Conservation (phyloP, 1,139 yeast species). For the Scheffersomyces titani region DNA sequence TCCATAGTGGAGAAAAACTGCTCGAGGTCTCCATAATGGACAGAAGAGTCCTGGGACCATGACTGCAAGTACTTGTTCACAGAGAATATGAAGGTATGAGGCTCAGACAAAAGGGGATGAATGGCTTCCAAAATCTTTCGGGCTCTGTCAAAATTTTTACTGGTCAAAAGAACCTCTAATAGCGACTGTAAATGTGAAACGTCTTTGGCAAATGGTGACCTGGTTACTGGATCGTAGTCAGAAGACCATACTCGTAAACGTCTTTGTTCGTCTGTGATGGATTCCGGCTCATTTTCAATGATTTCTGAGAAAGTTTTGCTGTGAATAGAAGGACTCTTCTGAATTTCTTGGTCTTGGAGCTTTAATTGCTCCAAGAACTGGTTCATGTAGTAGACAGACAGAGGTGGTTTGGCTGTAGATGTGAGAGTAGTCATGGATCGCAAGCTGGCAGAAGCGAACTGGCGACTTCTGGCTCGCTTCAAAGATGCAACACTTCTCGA, state of each 20-base stretch:
- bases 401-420: neutral
- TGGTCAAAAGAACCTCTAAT: slow-evolving; percentile 75
- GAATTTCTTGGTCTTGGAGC: slow-evolving; percentile 7
- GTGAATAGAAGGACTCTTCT: slow-evolving; percentile 12
- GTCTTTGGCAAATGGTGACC: slow-evolving; percentile 55
- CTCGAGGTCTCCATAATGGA: slow-evolving; percentile 28
- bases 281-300: slow-evolving; percentile 12
- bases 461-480: neutral
- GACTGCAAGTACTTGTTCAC: slow-evolving; percentile 41
- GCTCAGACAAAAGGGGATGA: slow-evolving; percentile 40
- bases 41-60: slow-evolving; percentile 31
- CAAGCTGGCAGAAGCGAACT: neutral
- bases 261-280: slow-evolving; percentile 18
- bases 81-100: slow-evolving; percentile 34
- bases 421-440: neutral
- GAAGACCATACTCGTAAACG: slow-evolving; percentile 38
- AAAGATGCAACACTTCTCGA: slow-evolving; percentile 1
- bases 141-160: slow-evolving; percentile 72
- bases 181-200: slow-evolving; percentile 72
- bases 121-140: slow-evolving; percentile 62
- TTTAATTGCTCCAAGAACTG: slow-evolving; percentile 13
- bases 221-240: slow-evolving; percentile 42
- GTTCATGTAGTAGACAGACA: neutral
- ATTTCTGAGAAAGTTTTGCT: slow-evolving; percentile 26
- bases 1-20: slow-evolving; percentile 22